phyloP scores from a whole-genome alignment of 345 rosid species.

The Boechera stricta region DNA sequence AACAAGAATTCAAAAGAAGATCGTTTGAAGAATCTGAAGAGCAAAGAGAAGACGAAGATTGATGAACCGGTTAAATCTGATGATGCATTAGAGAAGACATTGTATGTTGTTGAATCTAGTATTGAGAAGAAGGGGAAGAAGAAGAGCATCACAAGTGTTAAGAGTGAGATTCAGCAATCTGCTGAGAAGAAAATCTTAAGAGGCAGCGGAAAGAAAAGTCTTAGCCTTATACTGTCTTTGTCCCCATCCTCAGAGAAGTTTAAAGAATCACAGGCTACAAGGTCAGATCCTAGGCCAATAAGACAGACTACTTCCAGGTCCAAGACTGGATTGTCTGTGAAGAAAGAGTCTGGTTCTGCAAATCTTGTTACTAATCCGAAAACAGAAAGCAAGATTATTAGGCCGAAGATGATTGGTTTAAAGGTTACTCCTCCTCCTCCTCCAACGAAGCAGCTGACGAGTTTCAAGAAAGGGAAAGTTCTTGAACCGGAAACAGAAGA shows the following conservation, averaged over 20 bases:
- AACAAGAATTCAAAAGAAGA: slow-evolving; percentile 42
- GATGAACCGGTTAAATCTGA: slow-evolving; percentile 31
- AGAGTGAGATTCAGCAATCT: slow-evolving; percentile 35
- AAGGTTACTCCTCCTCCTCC: slow-evolving; percentile 45
- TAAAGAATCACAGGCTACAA: slow-evolving; percentile 9
- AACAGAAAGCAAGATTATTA: slow-evolving; percentile 51
- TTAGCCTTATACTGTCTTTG: slow-evolving; percentile 30
- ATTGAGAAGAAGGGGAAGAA: slow-evolving; percentile 31
- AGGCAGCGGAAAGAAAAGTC: slow-evolving; percentile 13
- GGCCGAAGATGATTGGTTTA: slow-evolving; percentile 54
- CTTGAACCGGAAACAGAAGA: slow-evolving; percentile 61
- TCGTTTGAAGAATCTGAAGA: slow-evolving; percentile 48
- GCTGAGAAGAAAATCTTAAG: slow-evolving; percentile 41
- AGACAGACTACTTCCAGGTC: slow-evolving; percentile 33
- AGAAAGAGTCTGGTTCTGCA: slow-evolving; percentile 35
- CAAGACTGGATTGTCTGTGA: slow-evolving; percentile 33
- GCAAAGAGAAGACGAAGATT: slow-evolving; percentile 42
- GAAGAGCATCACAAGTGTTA: slow-evolving; percentile 29
- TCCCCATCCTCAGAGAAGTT: slow-evolving; percentile 18
- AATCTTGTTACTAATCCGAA: slow-evolving; percentile 46
- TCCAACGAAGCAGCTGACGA: slow-evolving; percentile 54
- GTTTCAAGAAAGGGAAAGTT: slow-evolving; percentile 71
- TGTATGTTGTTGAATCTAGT: slow-evolving; percentile 59
- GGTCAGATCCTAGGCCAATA: slow-evolving; percentile 39
- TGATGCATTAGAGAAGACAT: slow-evolving; percentile 52